Base-by-base conservation (phyloP, 1,139 yeast species). In the Protomyces lactucae-debilis region DNA sequence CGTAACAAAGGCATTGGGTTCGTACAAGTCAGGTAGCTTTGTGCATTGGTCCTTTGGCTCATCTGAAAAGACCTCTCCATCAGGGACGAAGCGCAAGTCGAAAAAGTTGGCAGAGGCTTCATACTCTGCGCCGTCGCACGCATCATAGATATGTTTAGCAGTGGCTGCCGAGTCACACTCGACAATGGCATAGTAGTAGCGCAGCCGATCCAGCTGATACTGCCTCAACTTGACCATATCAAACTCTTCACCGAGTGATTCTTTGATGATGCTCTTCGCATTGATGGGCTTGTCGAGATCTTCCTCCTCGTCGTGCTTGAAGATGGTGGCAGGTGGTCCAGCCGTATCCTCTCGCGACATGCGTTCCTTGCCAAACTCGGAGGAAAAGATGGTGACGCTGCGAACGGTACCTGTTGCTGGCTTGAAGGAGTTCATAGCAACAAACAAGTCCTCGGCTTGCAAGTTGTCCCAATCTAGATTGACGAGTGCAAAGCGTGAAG, bases 381-480 rank as follows among this genome's bases (percentile, higher is more conserved):
- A 88, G 18, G 97, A 97, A 71, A 81, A 90, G n/a, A 95, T 85
- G 9, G 83, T 75, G 8, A 95, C 86, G n/a, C 85, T 83, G 60
- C 79, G 76, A 64, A 95, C 87, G 55, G 80, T 77, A 1, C 96
- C 96, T 53, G 83, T 84, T 51, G 83, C 76, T 16, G 97, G 97
- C 21, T 88, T 87, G 77, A 95, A 95, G 63, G 97, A 86, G 5
- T 85, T 78, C 71, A 95, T 90, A 0, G 98, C 87, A 4, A 96
- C 96, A 88, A 89, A 84, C 69, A 95, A 76, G 74, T 93, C 99
- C 12, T 84, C 85, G 0, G 98, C 88, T 61, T 85, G 82, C 23
- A 95, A 80, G 72, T 93, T 88, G 71, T 95, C 99, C 99, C 99
- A 95, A 73, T 95, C 99, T 82, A 95, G 80, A 72, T 95, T 95